Conservation (phyloP, 352 stramenopile genomes). For the Aphanomyces astaci region DNA sequence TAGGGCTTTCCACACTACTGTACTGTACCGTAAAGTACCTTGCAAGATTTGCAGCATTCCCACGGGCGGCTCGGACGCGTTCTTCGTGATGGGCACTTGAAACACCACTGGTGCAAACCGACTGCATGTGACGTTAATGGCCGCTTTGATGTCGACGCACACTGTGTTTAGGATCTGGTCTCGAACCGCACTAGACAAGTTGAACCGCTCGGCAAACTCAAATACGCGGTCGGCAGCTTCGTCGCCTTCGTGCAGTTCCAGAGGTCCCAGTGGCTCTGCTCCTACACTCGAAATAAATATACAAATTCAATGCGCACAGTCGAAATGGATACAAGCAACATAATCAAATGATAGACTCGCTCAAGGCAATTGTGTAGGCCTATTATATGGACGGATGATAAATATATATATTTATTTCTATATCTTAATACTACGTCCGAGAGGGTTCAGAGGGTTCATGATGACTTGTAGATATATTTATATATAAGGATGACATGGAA, state of each 20-base stretch:
- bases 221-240: slow-evolving; percentile 66
- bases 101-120: slow-evolving; percentile 60
- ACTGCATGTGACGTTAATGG: slow-evolving; percentile 35
- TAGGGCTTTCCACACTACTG: no score
- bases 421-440: no score
- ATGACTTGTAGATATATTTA: no score
- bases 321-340: no score
- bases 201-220: slow-evolving; percentile 49
- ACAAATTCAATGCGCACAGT: no score
- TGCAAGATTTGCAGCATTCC: slow-evolving; percentile 51
- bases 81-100: slow-evolving; percentile 44
- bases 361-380: no score
- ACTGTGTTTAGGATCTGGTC: slow-evolving; percentile 45
- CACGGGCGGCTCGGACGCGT: slow-evolving; percentile 40
- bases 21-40: background rate
- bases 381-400: no score
- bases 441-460: no score
- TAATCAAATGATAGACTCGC: no score
- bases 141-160: slow-evolving; percentile 30
- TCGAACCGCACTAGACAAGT: slow-evolving; percentile 32
- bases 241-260: slow-evolving; percentile 60
- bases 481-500: no score
- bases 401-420: no score
- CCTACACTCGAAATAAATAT: background rate
- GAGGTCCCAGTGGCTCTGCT: slow-evolving; percentile 33